Evolutionary conservation across 495 filamentous ascomycete genomes (phyloP).

Genomic region (Aspergillus mulundensis): DNA sequence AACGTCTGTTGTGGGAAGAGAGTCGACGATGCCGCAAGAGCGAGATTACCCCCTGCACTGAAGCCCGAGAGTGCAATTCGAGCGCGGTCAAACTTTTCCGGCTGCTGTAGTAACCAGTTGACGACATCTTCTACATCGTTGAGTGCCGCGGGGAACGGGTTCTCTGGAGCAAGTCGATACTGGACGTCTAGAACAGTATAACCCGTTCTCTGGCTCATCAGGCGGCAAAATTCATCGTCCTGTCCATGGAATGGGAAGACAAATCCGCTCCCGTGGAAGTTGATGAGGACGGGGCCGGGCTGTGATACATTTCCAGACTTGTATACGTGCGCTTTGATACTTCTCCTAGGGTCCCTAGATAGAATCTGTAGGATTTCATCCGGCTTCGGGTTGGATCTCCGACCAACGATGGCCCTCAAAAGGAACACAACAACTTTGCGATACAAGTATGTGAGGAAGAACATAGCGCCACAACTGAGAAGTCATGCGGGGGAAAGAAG

Average conservation of each 20-base stretch:
- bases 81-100: conserved; percentile 31
- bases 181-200: conserved; percentile 51
- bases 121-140: conserved; percentile 58
- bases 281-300: conserved; percentile 40
- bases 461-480: conserved; percentile 12
- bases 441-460: conserved; percentile 21
- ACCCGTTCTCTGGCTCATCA: conserved; percentile 29
- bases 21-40: conserved; percentile 32
- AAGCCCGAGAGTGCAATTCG: conserved; percentile 43
- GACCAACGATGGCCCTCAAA: conserved; percentile 5
- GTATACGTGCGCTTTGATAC: conserved; percentile 46
- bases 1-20: conserved; percentile 40
- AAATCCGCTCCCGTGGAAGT: conserved; percentile 45
- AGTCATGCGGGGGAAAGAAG: not conserved
- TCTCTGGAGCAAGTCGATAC: conserved; percentile 76
- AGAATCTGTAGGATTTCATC: conserved; percentile 37
- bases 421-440: conserved; percentile 25
- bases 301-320: conserved; percentile 19
- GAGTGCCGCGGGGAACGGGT: conserved; percentile 71
- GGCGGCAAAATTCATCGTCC: conserved; percentile 41
- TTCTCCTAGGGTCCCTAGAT: conserved; percentile 39
- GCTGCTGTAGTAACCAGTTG: conserved; percentile 28
- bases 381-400: conserved; percentile 18
- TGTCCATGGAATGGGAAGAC: conserved; percentile 37
- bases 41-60: conserved; percentile 44